Base-by-base conservation (phyloP, 768 basidiomycete species). In the Austroboletus festivus region DNA sequence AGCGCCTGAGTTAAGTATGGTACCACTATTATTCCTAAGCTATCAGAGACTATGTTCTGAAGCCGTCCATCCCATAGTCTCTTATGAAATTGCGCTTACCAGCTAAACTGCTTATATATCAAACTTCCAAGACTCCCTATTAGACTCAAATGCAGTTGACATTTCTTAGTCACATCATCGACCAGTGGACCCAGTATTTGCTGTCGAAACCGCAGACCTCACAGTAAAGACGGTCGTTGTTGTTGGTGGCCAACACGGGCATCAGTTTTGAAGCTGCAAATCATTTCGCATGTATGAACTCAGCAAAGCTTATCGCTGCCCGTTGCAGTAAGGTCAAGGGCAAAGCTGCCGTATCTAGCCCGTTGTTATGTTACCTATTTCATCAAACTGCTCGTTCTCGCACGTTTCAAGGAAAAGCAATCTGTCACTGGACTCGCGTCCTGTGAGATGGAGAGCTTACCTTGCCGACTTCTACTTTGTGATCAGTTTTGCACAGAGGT, bases 161-260 rank as follows among this genome's bases (percentile, higher is more conserved):
- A n/a, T 3, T 10, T n/a, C 28, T 57, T 33, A 0, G 5, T 20
- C 51, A 42, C n/a, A 0, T 57, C 26, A 12, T 48, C 19, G 46
- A 46, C 31, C 61, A 63, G 42, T 63, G 56, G 55, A 20, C 56
- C 37, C 22, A 3, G 16, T 61, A 0, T 51, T 57, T 13, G 43
- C 59, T 3, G 58, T 53, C 0, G 58, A 62, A n/a, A 34, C 8
- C 5, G 50, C 33, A 0, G 59, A 70, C 42, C 49, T 71, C 3
- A 42, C 58, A 4, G 70, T 64, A 4, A 62, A 67, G 40, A 67
- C 60, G 0, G 60, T 71, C 38, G 46, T 62, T 7, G 53, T 71
- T 40, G 54, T 68, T 18, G 69, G 69, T n/a, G 0, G 66, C 65
- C 18, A 71, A 68, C 46, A 50, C 54, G 2, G 69, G 68, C 3